Conservation (phyloP, 371 early-diverging fungal species). For the Mortierella sp. region DNA sequence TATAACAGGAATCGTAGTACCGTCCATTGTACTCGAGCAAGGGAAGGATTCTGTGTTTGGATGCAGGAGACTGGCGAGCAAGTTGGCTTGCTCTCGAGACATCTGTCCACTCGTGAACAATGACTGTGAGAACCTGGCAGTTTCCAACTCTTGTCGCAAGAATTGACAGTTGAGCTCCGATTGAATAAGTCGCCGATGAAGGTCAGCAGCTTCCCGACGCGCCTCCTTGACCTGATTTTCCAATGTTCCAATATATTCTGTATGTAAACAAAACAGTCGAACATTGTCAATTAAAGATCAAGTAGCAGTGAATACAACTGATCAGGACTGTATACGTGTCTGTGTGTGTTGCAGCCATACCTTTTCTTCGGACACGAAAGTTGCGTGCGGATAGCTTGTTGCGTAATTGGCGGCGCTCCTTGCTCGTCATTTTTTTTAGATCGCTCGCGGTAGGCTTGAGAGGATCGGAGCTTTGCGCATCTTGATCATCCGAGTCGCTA, state of each 20-base stretch:
- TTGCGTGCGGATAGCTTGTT: conserved; percentile 92
- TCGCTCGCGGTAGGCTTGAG: conserved; percentile 17
- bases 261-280: not conserved
- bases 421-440: conserved; percentile 75
- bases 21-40: not conserved
- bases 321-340: too few species aligned
- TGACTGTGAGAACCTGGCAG: conserved; percentile 31
- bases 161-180: conserved; percentile 52
- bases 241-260: conserved; percentile 45
- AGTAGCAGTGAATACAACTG: too few species aligned
- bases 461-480: not conserved
- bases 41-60: conserved; percentile 43
- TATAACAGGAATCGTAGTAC: not conserved
- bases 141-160: conserved; percentile 46
- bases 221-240: conserved; percentile 51
- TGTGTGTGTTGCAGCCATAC: conserved; percentile 61
- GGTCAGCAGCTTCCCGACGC: conserved; percentile 30
- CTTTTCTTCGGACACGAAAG: conserved; percentile 89
- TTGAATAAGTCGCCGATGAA: conserved; percentile 34
- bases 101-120: conserved; percentile 30
- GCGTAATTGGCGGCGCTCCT: conserved; percentile 86
- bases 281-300: too few species aligned
- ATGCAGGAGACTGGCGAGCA: conserved; percentile 45
- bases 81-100: conserved; percentile 41
- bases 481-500: conserved; percentile 31